Conservation (phyloP, 345 rosid species). For the Durio zibethinus region DNA sequence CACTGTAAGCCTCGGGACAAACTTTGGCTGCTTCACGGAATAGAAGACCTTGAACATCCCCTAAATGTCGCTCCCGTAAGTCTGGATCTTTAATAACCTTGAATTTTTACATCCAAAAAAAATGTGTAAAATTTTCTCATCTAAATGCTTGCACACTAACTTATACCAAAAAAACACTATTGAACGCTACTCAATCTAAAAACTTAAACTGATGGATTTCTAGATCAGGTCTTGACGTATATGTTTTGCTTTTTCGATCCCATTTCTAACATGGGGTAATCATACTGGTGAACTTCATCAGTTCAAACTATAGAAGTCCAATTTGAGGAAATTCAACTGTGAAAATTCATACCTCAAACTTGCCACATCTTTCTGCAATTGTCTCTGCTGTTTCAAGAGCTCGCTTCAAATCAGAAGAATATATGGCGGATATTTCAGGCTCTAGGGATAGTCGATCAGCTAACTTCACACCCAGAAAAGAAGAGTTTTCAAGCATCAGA, state of each 20-base stretch:
- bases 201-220: too few relatives aligned
- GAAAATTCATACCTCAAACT: constrained; percentile 41
- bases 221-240: too few relatives aligned
- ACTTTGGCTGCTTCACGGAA: constrained; percentile 51
- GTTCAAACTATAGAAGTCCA: too few relatives aligned
- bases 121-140: background rate
- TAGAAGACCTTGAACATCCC: constrained; percentile 77
- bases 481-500: background rate
- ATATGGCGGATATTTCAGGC: constrained; percentile 52
- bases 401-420: constrained; percentile 83
- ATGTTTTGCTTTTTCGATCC: too few relatives aligned
- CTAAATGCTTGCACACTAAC: too few relatives aligned
- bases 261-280: too few relatives aligned
- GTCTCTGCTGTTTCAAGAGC: constrained; percentile 72
- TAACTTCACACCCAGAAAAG: background rate
- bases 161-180: too few relatives aligned
- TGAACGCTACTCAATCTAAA: too few relatives aligned
- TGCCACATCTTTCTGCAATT: constrained; percentile 58
- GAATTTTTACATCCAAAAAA: background rate
- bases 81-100: constrained; percentile 66
- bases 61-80: constrained; percentile 71
- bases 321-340: background rate
- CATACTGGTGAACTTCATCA: too few relatives aligned
- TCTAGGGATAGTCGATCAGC: constrained; percentile 66
- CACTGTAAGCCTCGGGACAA: constrained; percentile 51